Conservation (phyloP, 2,329 filamentous ascomycete genomes). For the Scytalidium sp. region DNA sequence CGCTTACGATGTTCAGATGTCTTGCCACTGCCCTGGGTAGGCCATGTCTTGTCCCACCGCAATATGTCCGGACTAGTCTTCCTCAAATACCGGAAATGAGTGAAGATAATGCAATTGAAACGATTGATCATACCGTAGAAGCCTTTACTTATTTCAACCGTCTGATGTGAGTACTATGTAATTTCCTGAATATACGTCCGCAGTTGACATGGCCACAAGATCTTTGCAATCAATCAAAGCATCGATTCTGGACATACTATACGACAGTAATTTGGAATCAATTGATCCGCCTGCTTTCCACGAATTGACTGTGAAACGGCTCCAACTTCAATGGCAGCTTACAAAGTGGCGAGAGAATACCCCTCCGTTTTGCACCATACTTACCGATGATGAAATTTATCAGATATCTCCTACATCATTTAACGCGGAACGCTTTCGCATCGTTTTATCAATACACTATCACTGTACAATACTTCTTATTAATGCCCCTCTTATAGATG, state of each 20-base stretch:
- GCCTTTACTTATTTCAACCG: slow-evolving; percentile 1
- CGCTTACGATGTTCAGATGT: slow-evolving; percentile 1
- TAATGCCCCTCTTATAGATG: slow-evolving; percentile 8
- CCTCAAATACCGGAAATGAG: not conserved
- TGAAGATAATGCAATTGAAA: not conserved
- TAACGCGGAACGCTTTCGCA: slow-evolving; percentile 6
- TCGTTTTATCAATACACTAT: slow-evolving; percentile 16
- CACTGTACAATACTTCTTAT: slow-evolving; percentile 11
- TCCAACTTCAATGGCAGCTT: slow-evolving; percentile 9
- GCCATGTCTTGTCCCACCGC: not conserved
- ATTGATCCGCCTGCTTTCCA: not conserved
- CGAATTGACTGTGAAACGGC: slow-evolving; percentile 8
- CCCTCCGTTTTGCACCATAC: slow-evolving; percentile 2
- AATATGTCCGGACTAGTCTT: not conserved
- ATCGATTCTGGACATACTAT: not conserved
- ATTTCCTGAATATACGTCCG: too few species aligned
- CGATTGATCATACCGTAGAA: not conserved
- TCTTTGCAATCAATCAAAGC: not conserved
- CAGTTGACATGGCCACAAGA: too few species aligned
- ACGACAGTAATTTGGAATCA: slow-evolving; percentile 13
- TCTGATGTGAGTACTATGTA: not conserved
- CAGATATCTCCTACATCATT: slow-evolving; percentile 6
- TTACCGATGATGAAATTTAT: not conserved
- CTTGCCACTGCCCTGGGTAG: not conserved
- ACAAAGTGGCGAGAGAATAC: slow-evolving; percentile 8